phyloP scores from a whole-genome alignment of 306 rosid species.

The Fagus crenata region DNA sequence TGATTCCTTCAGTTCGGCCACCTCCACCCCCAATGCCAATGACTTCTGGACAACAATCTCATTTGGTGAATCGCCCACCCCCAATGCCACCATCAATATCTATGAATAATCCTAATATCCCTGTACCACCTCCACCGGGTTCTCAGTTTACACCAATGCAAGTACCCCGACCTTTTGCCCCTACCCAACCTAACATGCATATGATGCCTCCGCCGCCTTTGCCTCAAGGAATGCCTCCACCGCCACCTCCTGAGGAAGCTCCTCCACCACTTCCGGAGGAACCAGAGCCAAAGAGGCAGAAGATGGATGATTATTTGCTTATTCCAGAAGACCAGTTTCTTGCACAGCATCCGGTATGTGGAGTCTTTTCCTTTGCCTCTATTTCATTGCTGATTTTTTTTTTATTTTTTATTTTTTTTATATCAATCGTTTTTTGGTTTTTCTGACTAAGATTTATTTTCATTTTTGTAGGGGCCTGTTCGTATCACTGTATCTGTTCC shows the following conservation, averaged over 20 bases:
- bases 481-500: constrained; percentile 75
- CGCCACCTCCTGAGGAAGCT: constrained; percentile 95
- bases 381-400: neutral
- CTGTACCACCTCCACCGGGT: constrained; percentile 90
- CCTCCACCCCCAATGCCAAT: constrained; percentile 63
- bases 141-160: constrained; percentile 66
- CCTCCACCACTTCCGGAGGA: constrained; percentile 96
- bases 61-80: constrained; percentile 56
- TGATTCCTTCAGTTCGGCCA: constrained; percentile 65
- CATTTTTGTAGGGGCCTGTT: constrained; percentile 63
- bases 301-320: constrained; percentile 79
- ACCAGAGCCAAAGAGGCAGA: constrained; percentile 93
- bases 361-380: constrained; percentile 11
- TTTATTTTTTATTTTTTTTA: too few species aligned
- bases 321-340: constrained; percentile 87
- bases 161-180: constrained; percentile 58
- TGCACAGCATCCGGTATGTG: constrained; percentile 78
- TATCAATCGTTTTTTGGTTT: neutral
- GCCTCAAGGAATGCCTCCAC: constrained; percentile 88
- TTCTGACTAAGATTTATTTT: constrained; percentile 18
- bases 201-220: constrained; percentile 88
- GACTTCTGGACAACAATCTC: constrained; percentile 65
- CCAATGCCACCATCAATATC: constrained; percentile 60
- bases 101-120: constrained; percentile 52
- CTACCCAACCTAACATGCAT: constrained; percentile 65